Conservation (phyloP, 345 rosid species). For the Syzygium aromaticum region DNA sequence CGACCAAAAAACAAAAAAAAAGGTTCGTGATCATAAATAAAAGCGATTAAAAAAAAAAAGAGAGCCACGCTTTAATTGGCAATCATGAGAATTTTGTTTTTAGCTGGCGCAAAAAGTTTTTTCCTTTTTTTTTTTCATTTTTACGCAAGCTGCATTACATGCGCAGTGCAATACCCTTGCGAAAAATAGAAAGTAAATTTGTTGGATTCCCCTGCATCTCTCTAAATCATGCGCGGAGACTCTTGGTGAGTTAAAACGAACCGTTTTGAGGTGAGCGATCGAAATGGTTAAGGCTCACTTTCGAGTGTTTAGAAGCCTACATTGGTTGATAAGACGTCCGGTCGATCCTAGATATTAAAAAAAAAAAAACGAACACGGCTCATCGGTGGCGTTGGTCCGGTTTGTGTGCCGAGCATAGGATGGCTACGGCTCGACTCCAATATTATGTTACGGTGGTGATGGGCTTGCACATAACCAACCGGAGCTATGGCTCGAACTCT, state of each 20-base stretch:
- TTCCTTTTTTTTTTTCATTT: fast-evolving
- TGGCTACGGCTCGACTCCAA: neutral
- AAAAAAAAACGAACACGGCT: fast-evolving
- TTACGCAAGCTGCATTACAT: neutral
- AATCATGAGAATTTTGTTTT: neutral
- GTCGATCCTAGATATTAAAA: neutral
- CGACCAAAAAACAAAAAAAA: no score
- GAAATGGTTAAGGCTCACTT: no score
- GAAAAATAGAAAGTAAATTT: neutral
- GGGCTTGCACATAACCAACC: neutral
- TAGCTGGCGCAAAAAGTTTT: neutral
- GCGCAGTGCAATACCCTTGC: neutral
- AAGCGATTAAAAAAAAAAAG: no score
- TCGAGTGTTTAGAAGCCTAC: fast-evolving
- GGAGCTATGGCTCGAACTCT: neutral
- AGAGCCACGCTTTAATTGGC: neutral
- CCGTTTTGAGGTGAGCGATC: neutral
- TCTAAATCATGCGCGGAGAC: neutral
- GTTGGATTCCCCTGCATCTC: neutral
- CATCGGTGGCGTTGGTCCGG: fast-evolving
- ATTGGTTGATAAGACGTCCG: neutral
- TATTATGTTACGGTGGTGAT: neutral
- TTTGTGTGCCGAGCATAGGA: neutral
- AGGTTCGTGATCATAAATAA: neutral
- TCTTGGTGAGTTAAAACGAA: neutral